Evolutionary conservation across 345 rosid species (phyloP), one percentile per base, ranked within the genome.

Genomic region (Linum usitatissimum): DNA sequence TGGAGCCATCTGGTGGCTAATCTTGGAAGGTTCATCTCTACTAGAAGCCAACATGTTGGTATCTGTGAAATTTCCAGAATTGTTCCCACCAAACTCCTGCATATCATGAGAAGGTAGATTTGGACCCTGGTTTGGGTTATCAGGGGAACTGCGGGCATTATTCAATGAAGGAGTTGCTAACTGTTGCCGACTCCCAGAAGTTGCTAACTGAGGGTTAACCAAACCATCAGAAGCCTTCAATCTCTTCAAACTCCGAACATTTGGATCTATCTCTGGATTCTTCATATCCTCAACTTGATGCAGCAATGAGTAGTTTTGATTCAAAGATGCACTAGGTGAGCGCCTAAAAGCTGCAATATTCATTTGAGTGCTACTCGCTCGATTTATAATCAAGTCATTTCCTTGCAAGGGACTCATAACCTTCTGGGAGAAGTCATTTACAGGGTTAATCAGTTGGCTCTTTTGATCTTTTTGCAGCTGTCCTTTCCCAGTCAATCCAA

Each of bases 1-100:
- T 64, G 92, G 89, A 31, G 84, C 92, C 86, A 82, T 81, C 75
- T 76, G 91, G 61, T 80, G 80, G 76, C 86, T 86, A 63, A 86
- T 70, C 65, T 80, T 82, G 60, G 82, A 74, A 70, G 79, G 75
- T 58, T 81, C 86, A 62, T 72, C 68, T 69, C 67, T 75, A 55
- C 68, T 74, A 34, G 74, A 73, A 73, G 66, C 76, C 61, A 71
- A 28, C 66, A 64, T 63, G 71, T 70, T 80, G 70, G 75, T 63
- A 42, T 65, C 62, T 53, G 78, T 34, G 36, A 72, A 55, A 73
- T 67, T 74, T 62, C 61, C 82, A 51, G 75, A 20, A 74, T 68
- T 77, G 62, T 70, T 79, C 60, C 15, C 77, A 55, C 74, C 67
- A 73, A 81, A 62, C 60, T 62, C 56, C 58, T 57, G 64, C 68